Conservation (phyloP, 805 yeast genomes). For the Ogataea zsoltii region DNA sequence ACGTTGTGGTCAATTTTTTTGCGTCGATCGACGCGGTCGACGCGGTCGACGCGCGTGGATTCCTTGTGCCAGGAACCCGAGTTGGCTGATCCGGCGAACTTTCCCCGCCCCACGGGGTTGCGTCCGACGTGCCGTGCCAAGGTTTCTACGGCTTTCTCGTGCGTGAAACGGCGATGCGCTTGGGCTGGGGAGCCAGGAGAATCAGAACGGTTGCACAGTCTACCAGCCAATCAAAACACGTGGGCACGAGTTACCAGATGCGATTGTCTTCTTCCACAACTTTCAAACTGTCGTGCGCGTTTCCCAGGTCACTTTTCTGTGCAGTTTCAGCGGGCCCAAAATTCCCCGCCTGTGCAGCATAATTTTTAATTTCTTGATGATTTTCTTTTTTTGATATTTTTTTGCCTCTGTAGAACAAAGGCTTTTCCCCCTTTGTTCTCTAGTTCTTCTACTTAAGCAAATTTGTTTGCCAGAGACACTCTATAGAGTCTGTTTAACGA, state of each 20-base stretch:
- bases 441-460: too few species aligned
- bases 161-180: too few species aligned
- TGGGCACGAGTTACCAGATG: too few species aligned
- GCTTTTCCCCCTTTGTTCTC: too few species aligned
- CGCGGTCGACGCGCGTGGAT: slow-evolving; percentile 4
- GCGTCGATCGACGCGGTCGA: slow-evolving; percentile 6
- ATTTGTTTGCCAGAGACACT: neutral
- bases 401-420: neutral
- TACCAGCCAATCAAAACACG: too few species aligned
- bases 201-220: too few species aligned
- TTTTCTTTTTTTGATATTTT: neutral
- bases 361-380: neutral
- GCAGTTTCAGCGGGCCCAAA: too few species aligned
- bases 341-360: neutral
- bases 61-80: neutral
- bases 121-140: neutral
- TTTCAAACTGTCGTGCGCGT: too few species aligned
- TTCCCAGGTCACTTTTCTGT: too few species aligned
- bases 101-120: slow-evolving; percentile 7
- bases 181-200: too few species aligned
- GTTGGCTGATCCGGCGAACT: neutral
- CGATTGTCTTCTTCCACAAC: too few species aligned
- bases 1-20: too few species aligned
- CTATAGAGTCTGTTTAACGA: neutral
- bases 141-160: neutral